A percentile compares a stretch with the other conserved stretches of the same genome.
phyloP scores from a whole-genome alignment of 2,329 filamentous ascomycete species.

The Aspergillus versicolor region DNA sequence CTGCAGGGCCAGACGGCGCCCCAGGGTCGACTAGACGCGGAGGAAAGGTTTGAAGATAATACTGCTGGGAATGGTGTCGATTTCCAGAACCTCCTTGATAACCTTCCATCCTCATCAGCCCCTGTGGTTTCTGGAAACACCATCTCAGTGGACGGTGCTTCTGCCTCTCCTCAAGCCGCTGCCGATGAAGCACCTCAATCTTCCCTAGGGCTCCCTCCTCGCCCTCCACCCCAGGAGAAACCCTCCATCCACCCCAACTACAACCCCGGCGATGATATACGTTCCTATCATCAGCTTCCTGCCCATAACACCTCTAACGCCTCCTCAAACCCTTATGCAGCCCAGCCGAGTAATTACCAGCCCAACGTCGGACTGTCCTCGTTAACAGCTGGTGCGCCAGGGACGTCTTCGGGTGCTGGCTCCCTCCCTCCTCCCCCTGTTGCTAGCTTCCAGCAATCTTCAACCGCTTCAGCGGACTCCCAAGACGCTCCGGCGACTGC shows the following conservation, averaged over 20 bases:
- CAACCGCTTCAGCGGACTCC: constrained; percentile 20
- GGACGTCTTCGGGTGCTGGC: constrained; percentile 34
- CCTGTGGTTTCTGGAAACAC: constrained; percentile 24
- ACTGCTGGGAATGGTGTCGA: constrained; percentile 43
- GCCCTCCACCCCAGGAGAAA: constrained; percentile 46
- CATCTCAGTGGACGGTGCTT: constrained; percentile 27
- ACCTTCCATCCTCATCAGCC: constrained; percentile 39
- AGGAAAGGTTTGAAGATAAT: constrained; percentile 21
- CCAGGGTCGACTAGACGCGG: constrained; percentile 25
- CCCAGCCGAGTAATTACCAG: constrained; percentile 39
- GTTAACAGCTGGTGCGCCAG: constrained; percentile 34
- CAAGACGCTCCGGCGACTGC: constrained; percentile 24
- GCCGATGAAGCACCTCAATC: constrained; percentile 33
- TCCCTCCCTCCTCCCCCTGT: constrained; percentile 42
- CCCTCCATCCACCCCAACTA: constrained; percentile 41
- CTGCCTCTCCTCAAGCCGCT: constrained; percentile 28
- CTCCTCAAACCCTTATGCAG: constrained; percentile 26
- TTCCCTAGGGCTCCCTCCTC: constrained; percentile 43
- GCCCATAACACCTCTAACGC: constrained; percentile 27
- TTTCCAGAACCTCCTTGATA: constrained; percentile 50
- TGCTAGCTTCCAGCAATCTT: constrained; percentile 40
- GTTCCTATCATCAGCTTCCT: constrained; percentile 40
- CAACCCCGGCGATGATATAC: constrained; percentile 37
- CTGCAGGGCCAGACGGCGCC: constrained; percentile 20
- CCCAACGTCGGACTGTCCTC: constrained; percentile 22